Base-by-base conservation (phyloP, 2,329 filamentous ascomycete species). In the Incumbomyces lentus region DNA sequence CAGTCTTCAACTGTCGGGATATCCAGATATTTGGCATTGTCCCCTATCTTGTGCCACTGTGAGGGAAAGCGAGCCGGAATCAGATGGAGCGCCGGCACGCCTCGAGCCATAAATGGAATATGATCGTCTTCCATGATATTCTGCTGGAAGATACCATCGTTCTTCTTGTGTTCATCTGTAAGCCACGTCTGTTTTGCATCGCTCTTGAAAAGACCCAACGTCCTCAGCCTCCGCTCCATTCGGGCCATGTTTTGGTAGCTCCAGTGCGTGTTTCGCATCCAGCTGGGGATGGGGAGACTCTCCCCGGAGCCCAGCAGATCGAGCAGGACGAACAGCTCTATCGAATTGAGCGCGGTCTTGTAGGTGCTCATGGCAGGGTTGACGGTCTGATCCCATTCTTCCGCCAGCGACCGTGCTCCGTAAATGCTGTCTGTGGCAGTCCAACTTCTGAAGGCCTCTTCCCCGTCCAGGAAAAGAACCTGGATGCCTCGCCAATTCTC, bases 261-360 rank as follows among this genome's bases (percentile, higher is more conserved):
- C 90, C 90, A 95, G 62, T 96, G 90, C 0, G 90, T 95, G 1
- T 82, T 84, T 49, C 81, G 74, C 62, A 93, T 95, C 68, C 90
- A 95, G 1, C 86, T 93, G 1, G 87, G 87, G 1, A 98, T 74
- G 0, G 59, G 68, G 0, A 89, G 87, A 35, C 77, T 64, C 10
- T 76, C 66, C 0, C 78, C 68, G 11, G 52, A 51, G 7, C 92
- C 92, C 0, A 96, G 78, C 7, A 96, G 75, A 62, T 96, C 92
- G 26, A 96, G 76, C n/a, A 96, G 78, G 7, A 96, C 73, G 61
- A 96, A 95, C 10, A 96, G 75, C 46, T 81, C 82, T 59, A 96
- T 95, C 31, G 86, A 81, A 26, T 81, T 75, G 2, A 96, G 70
- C 0, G 81, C 79, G 1, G 76, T 90, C 47, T 76, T 78, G 65